Evolutionary conservation across 805 yeast species (phyloP).

Genomic region (Phaffomyces antillensis): DNA sequence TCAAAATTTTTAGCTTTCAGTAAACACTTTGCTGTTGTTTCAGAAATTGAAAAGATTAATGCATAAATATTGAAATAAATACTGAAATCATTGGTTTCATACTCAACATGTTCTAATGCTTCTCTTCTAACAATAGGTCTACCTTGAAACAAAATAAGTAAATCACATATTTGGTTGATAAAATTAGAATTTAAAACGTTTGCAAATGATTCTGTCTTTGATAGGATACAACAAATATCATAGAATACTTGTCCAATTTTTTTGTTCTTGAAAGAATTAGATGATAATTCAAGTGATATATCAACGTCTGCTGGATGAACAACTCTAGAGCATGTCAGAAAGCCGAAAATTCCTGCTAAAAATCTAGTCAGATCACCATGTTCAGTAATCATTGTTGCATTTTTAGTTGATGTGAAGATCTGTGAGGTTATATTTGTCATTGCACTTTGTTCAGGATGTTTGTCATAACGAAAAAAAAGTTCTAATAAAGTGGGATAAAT

Average conservation of each 20-base stretch:
- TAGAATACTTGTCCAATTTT: constrained; percentile 73
- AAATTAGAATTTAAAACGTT: constrained; percentile 38
- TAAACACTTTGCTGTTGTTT: constrained; percentile 42
- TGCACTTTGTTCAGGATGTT: constrained; percentile 76
- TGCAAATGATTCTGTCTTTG: constrained; percentile 54
- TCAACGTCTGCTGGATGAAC: constrained; percentile 37
- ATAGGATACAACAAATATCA: constrained; percentile 71
- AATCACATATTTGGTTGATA: constrained; percentile 54
- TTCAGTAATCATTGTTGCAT: constrained; percentile 53
- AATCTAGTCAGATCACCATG: constrained; percentile 62
- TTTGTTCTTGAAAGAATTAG: constrained; percentile 47
- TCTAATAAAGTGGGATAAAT: constrained; percentile 71
- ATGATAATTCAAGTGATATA: constrained; percentile 13
- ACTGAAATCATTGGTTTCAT: constrained; percentile 69
- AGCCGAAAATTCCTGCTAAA: constrained; percentile 55
- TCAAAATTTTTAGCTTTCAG: constrained; percentile 3
- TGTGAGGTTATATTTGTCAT: constrained; percentile 70
- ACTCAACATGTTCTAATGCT: constrained; percentile 76
- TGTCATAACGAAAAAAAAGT: constrained; percentile 57
- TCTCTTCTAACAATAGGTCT: constrained; percentile 70
- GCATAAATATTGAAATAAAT: constrained; percentile 36
- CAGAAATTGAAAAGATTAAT: constrained; percentile 57
- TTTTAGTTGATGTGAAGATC: constrained; percentile 69
- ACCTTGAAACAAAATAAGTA: constrained; percentile 68
- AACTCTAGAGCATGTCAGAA: constrained; percentile 48